Evolutionary conservation across 2,329 filamentous ascomycete genomes (phyloP), one percentile per base, ranked within the genome.

Genomic region (Beauveria australis): DNA sequence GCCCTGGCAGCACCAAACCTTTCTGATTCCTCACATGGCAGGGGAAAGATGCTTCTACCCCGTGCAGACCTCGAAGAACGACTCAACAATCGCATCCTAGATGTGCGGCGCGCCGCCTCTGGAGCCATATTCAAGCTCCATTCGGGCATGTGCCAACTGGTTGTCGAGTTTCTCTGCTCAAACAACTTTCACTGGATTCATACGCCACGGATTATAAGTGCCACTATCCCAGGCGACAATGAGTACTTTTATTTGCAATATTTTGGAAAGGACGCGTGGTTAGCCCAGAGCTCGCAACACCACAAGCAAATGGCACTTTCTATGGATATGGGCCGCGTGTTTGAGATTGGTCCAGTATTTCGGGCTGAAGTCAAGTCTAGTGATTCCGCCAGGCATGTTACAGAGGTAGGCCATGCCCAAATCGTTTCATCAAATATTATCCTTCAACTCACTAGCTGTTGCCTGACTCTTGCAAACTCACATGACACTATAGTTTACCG

Each of bases 131-230:
- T 55, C 53, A 55, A 55, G 53, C 53, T 55, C 9, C 53, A 55
- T 55, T 55, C 53, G 10, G 53, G 53, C 53, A 55, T 55, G 53
- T 55, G 53, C 41, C 53, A 55, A n/a, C 53, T 55, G 24, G 26
- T 55, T 43, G 53, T 55, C 26, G 53, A 55, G 41, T 55, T 55
- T 55, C 53, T 55, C 5, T 55, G 24, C 12, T 46, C 53, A 18
- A 55, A 55, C 5, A 33, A 46, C 2, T 55, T 55, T 14, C 53
- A 55, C 26, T 55, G 53, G 53, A 46, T 55, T 3, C 53, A 55
- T 33, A 55, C 53, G 9, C 53, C 53, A 18, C 53, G 53, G 2
- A 55, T 55, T 5, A 55, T 55, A 2, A 55, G 53, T 33, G 24
- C 53, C n/a, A 44, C 53, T 16, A 46, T 55, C 7, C 16, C 40